These are phyloP conservation scores for Arthrinium puccinioides DNA, from an alignment of 2,329 filamentous ascomycete genomes.

Conservation along the genomic window DNA sequence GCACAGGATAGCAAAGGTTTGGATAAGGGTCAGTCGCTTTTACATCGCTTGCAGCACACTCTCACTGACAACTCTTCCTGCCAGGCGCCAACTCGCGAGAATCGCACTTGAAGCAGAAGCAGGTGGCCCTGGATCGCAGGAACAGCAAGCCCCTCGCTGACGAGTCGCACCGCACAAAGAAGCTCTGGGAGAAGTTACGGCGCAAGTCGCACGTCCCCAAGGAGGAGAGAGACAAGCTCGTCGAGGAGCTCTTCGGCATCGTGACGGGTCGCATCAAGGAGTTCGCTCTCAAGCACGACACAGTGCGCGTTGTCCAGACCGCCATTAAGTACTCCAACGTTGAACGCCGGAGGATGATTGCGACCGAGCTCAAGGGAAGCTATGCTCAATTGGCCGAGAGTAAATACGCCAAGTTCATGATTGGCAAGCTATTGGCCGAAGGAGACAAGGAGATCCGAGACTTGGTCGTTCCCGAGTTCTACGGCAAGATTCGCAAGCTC, in stretches of 20 bases:
- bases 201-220: constrained; percentile 88
- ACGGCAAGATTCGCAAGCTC: constrained; percentile 82
- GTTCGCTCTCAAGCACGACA: constrained; percentile 97
- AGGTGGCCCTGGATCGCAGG: constrained; percentile 80
- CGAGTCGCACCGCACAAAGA: constrained; percentile 81
- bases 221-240: constrained; percentile 79
- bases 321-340: constrained; percentile 91
- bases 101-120: constrained; percentile 89
- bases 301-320: constrained; percentile 92
- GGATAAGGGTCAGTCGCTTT: constrained; percentile 33
- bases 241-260: constrained; percentile 84
- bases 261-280: constrained; percentile 88
- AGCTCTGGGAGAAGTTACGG: constrained; percentile 91
- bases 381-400: constrained; percentile 85
- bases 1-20: constrained; percentile 27
- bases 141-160: constrained; percentile 90
- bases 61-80: neutral
- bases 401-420: constrained; percentile 94
- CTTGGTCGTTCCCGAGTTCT: constrained; percentile 89
- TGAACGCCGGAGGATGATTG: constrained; percentile 80
- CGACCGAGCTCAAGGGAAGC: constrained; percentile 75
- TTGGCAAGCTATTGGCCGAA: constrained; percentile 92
- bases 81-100: constrained; percentile 66
- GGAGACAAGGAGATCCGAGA: constrained; percentile 82
- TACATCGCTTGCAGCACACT: no score